Evolutionary conservation across 305 asterid genomes (phyloP), one percentile per base, ranked within the genome.

Genomic region (Solanum hybrid): DNA sequence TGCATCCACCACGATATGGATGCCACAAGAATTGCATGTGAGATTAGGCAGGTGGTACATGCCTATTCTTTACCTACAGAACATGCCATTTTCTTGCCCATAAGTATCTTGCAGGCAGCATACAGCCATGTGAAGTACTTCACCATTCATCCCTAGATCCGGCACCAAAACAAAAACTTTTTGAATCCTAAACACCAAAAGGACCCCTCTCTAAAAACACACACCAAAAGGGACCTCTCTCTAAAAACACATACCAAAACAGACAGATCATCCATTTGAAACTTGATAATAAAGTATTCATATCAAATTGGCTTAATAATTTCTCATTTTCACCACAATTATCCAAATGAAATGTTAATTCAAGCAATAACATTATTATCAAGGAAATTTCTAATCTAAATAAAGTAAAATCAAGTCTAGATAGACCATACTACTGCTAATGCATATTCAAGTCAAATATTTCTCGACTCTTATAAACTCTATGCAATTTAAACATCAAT

Each of bases 11-110:
- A 27, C 31, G 82, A 89, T 61, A 78, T 29, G 51, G 88, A 90
- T 57, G 68, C 84, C 82, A 75, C 14, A 90, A 29, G n/a, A 86
- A 82, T 27, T 41, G 87, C 89, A 88, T 83, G 88, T 83, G 92
- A 51, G 68, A n/a, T 37, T 27, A 45, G 79, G 75, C 81, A 90
- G 77, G 83, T 7, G 89, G 57, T 12, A 82, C 61, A 51, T 88
- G 26, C 73, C 34, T 29, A 75, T 88, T 34, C 80, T 41, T 45
- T 34, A 29, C 27, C 86, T 78, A 39, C 10, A 32, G 61, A 39
- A 88, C 90, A 87, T 73, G 87, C 81, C 87, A 88, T 20, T 75
- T 76, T 88, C 80, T 57, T 76, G 45, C 75, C 89, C 79, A 51
- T 68, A 22, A 61, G 4, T 79, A 17, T 68, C 45, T 87, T 72